Evolutionary conservation across 139 green algal species (phyloP).

Genomic region (Chlorella ohadii): DNA sequence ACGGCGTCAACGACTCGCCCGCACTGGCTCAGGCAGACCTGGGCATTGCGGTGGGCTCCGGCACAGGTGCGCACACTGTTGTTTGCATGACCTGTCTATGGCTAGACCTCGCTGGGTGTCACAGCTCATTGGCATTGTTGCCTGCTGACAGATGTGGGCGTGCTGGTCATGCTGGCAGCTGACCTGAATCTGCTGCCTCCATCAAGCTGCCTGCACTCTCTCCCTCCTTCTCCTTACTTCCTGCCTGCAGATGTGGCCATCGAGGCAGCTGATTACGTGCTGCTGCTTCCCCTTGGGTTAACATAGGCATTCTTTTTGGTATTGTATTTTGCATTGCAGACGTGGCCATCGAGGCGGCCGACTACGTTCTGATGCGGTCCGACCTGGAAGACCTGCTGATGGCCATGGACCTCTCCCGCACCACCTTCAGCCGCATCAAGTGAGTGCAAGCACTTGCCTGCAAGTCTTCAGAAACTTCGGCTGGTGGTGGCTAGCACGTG

Average conservation of each 20-base stretch:
- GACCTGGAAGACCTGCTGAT: slow-evolving; percentile 92
- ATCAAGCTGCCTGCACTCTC: too few species aligned
- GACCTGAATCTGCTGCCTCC: too few species aligned
- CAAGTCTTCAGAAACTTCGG: too few species aligned
- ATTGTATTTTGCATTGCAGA: not conserved
- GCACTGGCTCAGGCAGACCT: slow-evolving; percentile 94
- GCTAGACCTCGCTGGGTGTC: not conserved
- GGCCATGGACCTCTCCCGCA: slow-evolving; percentile 75
- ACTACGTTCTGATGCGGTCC: slow-evolving; percentile 94
- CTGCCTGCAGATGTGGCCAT: too few species aligned
- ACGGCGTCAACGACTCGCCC: slow-evolving; percentile 98
- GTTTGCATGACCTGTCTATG: not conserved
- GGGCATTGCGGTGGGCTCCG: slow-evolving; percentile 89
- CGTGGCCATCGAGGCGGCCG: slow-evolving; percentile 89
- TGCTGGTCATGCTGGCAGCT: too few species aligned
- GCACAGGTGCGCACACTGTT: slow-evolving; percentile 51
- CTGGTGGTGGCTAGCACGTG: too few species aligned
- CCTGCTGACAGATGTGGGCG: too few species aligned
- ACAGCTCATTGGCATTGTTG: too few species aligned
- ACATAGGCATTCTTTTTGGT: too few species aligned
- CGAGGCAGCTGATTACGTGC: too few species aligned
- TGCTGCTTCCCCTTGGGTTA: too few species aligned
- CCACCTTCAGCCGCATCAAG: slow-evolving; percentile 89
- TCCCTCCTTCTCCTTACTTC: too few species aligned
- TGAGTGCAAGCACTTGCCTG: not conserved